Base-by-base conservation (phyloP, 2,329 filamentous ascomycete genomes). In the Xylaria sp. region DNA sequence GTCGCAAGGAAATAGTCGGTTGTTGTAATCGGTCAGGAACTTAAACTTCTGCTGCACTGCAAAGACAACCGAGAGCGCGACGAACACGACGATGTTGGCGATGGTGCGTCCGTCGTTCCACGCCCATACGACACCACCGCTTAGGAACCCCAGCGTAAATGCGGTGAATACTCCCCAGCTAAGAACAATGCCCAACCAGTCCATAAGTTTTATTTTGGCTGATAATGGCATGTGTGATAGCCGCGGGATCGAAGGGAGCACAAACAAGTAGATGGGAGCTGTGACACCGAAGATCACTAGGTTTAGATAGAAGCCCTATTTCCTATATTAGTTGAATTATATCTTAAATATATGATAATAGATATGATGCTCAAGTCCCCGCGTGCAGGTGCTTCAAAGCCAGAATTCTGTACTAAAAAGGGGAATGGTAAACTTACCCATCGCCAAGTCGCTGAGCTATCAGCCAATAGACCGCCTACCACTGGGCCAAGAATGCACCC, bases 91-190 rank as follows among this genome's bases (percentile, higher is more conserved):
- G 45, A 84, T 83, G 1, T 82, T 77, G 0, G 79, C 81, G 65
- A 89, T 85, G 32, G 80, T 82, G 0, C 78, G 78, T 0, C 81
- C 81, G 19, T 77, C 77, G 34, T 77, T 75, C 86, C 86, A 89
- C 0, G 79, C 71, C 71, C 81, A 89, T 9, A 80, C 63, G 0
- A 76, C 75, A 0, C 86, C 86, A 7, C 81, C 85, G 53, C 86
- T 84, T n/a, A 78, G 80, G 51, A 88, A 79, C 0, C 78, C 83
- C 73, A 88, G 79, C 19, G 84, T 75, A 39, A 84, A 76, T 5
- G 76, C 76, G 0, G 80, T 75, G 64, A 69, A 75, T 2, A 80
- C 76, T 2, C 77, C 84, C 1, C 78, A 73, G 54, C 78, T 80
- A 7, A 88, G 77, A 4, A 83, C 47, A 0, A 79, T 75, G 0